Evolutionary conservation across 179 eudicot genomes (phyloP), one percentile per base, ranked within the genome.

Genomic region (Kewa caespitosa): DNA sequence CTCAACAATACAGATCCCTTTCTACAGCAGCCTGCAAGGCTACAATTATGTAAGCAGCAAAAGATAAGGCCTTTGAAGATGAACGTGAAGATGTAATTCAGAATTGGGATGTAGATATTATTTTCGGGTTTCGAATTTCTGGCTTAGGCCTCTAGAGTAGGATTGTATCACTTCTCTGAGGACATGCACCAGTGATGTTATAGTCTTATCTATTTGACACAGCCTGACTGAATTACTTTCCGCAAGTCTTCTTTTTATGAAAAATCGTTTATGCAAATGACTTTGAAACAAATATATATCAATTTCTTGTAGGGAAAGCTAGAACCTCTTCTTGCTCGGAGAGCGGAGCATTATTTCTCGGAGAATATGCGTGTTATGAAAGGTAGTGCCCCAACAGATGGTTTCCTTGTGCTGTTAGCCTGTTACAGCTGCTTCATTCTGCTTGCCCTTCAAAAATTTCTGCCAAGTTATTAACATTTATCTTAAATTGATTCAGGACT

Each of bases 311-410:
- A 95, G 99, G 80, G 79, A 79, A 82, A 86, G 73, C 87, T 95
- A 74, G 91, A 88, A 43, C 91, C 94, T 59, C 69, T 80, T 84
- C 93, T 93, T 73, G 91, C 91, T 41, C 91, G 86, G 78, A 90
- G 99, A 83, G 99, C 98, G 34, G 98, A 93, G 84, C 99, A 95
- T 74, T 95, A 93, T 75, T 95, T 95, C 83, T 87, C 96, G 17
- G 99, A 95, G 86, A 93, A 90, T 69, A 78, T 43, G 74, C 96
- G 98, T 30, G 99, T 95, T 27, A 66, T 74, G 59, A 78, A 93
- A 86, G 99, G 98, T 93, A 72, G 55, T 59, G 15, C 23, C 80
- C 63, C 10, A 48, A 57, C 20, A 37, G 9, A 10, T 32, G 27
- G 62, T 46, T 72, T 72, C 54, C 38, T 22, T 46, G 6, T 52